Percentiles rank a stretch among this genome's conserved stretches.
These are phyloP conservation scores for Perkinsus marinus DNA, from an alignment of 169 alveolate species.

Conservation along the genomic window DNA sequence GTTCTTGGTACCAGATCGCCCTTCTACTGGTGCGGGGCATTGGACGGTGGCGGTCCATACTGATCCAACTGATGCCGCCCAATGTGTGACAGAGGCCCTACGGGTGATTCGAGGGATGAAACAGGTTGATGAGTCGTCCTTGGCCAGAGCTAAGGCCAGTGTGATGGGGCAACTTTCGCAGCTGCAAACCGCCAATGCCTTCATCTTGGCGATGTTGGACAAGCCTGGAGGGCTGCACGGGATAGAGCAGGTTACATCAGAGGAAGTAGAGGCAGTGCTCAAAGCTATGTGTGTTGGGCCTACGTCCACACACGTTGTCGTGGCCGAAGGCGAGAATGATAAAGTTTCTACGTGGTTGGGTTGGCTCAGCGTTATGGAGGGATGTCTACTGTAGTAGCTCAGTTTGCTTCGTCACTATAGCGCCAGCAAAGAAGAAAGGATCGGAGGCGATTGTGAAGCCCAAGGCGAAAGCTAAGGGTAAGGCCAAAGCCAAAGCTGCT, in stretches of 20 bases:
- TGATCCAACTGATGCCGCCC: background rate
- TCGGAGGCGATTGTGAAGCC: background rate
- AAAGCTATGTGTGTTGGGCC: background rate
- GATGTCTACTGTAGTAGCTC: background rate
- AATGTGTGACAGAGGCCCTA: background rate
- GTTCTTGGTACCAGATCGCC: background rate
- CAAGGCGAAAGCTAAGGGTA: background rate
- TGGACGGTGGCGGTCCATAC: background rate
- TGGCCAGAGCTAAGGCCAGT: background rate
- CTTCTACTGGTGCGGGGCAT: background rate
- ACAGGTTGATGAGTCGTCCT: background rate
- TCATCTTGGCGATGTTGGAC: background rate
- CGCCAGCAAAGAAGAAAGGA: background rate
- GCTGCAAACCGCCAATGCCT: background rate
- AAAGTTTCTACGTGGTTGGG: background rate
- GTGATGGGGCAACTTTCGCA: background rate
- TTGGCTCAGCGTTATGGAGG: background rate
- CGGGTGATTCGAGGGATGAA: background rate
- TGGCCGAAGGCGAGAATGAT: background rate
- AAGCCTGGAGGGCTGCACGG: background rate
- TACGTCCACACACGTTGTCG: background rate
- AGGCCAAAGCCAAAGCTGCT: background rate
- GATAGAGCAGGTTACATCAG: background rate
- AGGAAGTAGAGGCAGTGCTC: background rate
- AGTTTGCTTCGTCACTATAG: background rate